phyloP scores from a whole-genome alignment of 352 stramenopile genomes.

The Pythium volutum region DNA sequence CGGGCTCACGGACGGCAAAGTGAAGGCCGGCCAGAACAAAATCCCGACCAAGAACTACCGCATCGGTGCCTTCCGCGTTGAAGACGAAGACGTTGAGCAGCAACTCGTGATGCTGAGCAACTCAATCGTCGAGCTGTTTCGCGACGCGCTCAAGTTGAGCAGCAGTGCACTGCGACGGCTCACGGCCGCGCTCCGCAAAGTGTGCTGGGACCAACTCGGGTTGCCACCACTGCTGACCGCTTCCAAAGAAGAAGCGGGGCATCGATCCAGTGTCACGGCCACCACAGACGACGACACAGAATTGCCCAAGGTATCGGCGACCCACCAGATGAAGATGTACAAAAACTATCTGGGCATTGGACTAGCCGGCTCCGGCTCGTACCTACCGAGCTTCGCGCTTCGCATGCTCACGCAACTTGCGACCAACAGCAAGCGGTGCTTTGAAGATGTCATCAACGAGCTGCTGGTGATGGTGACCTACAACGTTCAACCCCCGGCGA shows the following conservation, averaged over 20 bases:
- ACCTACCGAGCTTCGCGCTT: constrained; percentile 70
- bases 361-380: constrained; percentile 49
- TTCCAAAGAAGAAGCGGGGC: no score
- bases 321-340: constrained; percentile 78
- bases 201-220: constrained; percentile 71
- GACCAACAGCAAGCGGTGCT: constrained; percentile 65
- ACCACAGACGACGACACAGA: constrained; percentile 22
- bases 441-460: constrained; percentile 74
- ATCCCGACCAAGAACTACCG: constrained; percentile 72
- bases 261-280: not conserved
- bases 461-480: constrained; percentile 74
- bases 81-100: constrained; percentile 87
- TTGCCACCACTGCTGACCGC: constrained; percentile 28
- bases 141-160: constrained; percentile 66
- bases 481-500: constrained; percentile 34
- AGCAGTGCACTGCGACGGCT: constrained; percentile 53
- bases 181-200: constrained; percentile 54
- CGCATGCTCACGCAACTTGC: constrained; percentile 82
- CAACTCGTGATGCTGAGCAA: constrained; percentile 81
- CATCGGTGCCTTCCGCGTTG: constrained; percentile 66
- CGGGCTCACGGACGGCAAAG: constrained; percentile 58
- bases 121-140: constrained; percentile 86
- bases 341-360: constrained; percentile 75
- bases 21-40: constrained; percentile 74
- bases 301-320: constrained; percentile 36